These are phyloP conservation scores for Danielia oregonensis DNA, from an alignment of 805 yeast genomes.

Conservation along the genomic window DNA sequence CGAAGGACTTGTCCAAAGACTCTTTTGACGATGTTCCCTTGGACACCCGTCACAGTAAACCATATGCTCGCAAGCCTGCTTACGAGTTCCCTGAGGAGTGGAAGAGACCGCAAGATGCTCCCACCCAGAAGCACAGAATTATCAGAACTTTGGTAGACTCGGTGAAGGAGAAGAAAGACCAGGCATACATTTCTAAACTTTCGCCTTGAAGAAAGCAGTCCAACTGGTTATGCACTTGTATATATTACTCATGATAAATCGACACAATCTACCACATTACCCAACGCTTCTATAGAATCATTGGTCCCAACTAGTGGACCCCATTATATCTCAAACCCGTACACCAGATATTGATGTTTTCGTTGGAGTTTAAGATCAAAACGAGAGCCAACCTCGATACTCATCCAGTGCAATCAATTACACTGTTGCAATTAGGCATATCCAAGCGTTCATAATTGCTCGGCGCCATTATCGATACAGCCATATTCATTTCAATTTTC, in stretches of 20 bases:
- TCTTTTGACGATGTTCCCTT: slow-evolving; percentile 75
- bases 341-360: slow-evolving; percentile 2
- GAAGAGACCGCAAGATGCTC: slow-evolving; percentile 66
- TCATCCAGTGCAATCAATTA: too few relatives aligned
- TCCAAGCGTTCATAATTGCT: too few relatives aligned
- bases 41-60: slow-evolving; percentile 66
- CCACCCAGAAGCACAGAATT: slow-evolving; percentile 40
- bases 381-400: too few relatives aligned
- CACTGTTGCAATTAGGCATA: too few relatives aligned
- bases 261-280: too few relatives aligned
- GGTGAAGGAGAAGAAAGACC: slow-evolving; percentile 31
- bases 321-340: slow-evolving; percentile 1
- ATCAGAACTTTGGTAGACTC: slow-evolving; percentile 30
- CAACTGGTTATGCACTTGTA: slow-evolving; percentile 3
- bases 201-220: slow-evolving; percentile 19
- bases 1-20: slow-evolving; percentile 60
- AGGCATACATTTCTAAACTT: slow-evolving; percentile 23
- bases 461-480: too few relatives aligned
- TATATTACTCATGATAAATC: slow-evolving; percentile 3
- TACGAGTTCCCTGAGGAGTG: slow-evolving; percentile 72
- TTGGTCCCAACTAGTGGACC: too few relatives aligned
- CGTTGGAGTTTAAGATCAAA: too few relatives aligned
- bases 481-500: too few relatives aligned
- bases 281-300: too few relatives aligned
- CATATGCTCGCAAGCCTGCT: slow-evolving; percentile 30